Conservation (phyloP, 164 flowering plant species). For the Magnolia officinalis region DNA sequence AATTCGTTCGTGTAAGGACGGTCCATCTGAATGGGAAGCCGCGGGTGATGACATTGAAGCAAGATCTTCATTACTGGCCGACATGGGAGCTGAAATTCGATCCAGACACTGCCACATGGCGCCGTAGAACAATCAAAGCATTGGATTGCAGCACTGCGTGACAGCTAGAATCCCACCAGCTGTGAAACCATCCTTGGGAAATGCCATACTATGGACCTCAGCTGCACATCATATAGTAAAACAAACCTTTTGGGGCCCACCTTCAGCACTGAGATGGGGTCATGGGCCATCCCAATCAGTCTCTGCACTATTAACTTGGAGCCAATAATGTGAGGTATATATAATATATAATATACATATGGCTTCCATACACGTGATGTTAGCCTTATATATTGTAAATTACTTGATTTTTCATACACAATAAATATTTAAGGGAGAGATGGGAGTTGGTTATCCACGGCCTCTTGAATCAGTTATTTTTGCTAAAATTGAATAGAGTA, state of each 20-base stretch:
- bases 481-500: too few species aligned
- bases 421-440: too few species aligned
- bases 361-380: background rate
- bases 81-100: slow-evolving; percentile 89
- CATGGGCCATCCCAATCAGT: background rate
- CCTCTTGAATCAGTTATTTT: too few species aligned
- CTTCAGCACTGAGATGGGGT: background rate
- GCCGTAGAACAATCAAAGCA: slow-evolving; percentile 55
- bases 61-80: slow-evolving; percentile 94
- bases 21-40: slow-evolving; percentile 93
- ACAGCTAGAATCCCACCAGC: background rate
- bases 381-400: background rate
- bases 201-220: background rate
- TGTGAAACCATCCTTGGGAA: background rate
- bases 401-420: background rate
- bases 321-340: background rate
- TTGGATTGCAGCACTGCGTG: slow-evolving; percentile 27
- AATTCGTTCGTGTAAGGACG: slow-evolving; percentile 76
- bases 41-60: slow-evolving; percentile 78
- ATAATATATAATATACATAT: too few species aligned
- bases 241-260: background rate
- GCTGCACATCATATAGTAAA: background rate
- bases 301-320: background rate
- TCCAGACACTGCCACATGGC: slow-evolving; percentile 70
- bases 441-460: too few species aligned